These are phyloP conservation scores for Letharia columbiana DNA, from an alignment of 495 filamentous ascomycete genomes.

Conservation along the genomic window DNA sequence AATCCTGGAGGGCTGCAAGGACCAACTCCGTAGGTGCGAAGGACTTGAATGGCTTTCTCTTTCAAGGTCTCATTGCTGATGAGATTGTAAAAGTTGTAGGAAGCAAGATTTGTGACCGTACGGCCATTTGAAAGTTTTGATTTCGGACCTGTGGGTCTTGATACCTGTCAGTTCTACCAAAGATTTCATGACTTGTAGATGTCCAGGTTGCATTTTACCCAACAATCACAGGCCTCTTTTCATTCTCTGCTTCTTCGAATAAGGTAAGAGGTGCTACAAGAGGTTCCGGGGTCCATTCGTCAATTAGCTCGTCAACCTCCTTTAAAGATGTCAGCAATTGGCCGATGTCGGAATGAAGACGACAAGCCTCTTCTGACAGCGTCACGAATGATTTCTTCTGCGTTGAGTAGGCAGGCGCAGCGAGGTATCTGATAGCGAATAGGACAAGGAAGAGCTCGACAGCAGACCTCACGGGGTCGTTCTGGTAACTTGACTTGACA, in stretches of 20 bases:
- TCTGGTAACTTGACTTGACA: constrained; percentile 91
- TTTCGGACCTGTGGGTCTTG: constrained; percentile 80
- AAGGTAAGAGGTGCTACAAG: constrained; percentile 63
- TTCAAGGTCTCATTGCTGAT: constrained; percentile 84
- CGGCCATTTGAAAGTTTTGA: constrained; percentile 82
- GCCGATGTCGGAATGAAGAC: background rate
- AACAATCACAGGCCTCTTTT: constrained; percentile 76
- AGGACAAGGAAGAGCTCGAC: constrained; percentile 92
- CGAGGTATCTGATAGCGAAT: constrained; percentile 87
- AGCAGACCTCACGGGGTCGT: constrained; percentile 87
- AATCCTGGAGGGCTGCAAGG: constrained; percentile 95
- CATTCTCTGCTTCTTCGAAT: constrained; percentile 72
- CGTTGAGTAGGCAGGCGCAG: constrained; percentile 85
- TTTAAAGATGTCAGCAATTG: constrained; percentile 25
- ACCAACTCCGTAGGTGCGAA: constrained; percentile 91
- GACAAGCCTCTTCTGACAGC: constrained; percentile 66
- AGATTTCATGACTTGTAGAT: background rate
- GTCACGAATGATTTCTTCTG: constrained; percentile 77
- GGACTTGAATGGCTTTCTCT: constrained; percentile 84
- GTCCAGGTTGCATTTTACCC: constrained; percentile 47
- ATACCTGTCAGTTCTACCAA: background rate
- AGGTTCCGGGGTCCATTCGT: constrained; percentile 94
- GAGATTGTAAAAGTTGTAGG: constrained; percentile 96
- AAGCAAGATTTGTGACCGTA: constrained; percentile 84
- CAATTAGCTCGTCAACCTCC: constrained; percentile 95